Percentiles rank a stretch among this genome's conserved stretches.
phyloP scores from a whole-genome alignment of 225 moss, liverwort and hornwort species.

The Climacium dendroides region DNA sequence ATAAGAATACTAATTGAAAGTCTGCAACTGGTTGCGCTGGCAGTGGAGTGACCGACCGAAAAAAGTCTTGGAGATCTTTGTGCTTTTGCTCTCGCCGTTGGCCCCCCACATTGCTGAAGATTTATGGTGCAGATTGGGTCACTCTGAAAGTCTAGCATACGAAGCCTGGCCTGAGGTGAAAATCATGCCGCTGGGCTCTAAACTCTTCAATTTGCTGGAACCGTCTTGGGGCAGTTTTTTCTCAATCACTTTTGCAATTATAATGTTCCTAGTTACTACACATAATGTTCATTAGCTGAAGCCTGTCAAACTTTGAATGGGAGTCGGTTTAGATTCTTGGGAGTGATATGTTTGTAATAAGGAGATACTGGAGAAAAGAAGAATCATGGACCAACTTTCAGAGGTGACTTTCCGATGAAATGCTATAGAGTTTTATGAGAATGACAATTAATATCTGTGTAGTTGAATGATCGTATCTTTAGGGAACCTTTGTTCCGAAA shows the following conservation, averaged over 20 bases:
- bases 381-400: background rate
- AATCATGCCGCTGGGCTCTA: background rate
- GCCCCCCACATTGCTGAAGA: conserved; percentile 96
- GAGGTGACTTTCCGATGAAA: background rate
- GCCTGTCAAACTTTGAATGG: background rate
- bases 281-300: background rate
- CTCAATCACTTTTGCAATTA: background rate
- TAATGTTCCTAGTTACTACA: background rate
- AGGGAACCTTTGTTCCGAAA: background rate
- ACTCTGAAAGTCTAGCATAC: conserved; percentile 60
- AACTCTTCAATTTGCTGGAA: background rate
- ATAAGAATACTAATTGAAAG: background rate
- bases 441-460: background rate
- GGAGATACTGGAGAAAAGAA: background rate
- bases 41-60: conserved; percentile 88
- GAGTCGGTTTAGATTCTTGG: background rate
- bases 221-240: background rate
- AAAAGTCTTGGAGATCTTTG: conserved; percentile 52
- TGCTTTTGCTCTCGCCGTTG: conserved; percentile 79
- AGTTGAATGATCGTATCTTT: no score
- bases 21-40: background rate
- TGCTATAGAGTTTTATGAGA: background rate
- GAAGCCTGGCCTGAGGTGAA: conserved; percentile 84
- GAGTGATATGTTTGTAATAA: background rate
- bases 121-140: conserved; percentile 77